Evolutionary conservation across 768 basidiomycete species (phyloP), one percentile per base, ranked within the genome.

Genomic region (Cantharellus cinnabarinus): DNA sequence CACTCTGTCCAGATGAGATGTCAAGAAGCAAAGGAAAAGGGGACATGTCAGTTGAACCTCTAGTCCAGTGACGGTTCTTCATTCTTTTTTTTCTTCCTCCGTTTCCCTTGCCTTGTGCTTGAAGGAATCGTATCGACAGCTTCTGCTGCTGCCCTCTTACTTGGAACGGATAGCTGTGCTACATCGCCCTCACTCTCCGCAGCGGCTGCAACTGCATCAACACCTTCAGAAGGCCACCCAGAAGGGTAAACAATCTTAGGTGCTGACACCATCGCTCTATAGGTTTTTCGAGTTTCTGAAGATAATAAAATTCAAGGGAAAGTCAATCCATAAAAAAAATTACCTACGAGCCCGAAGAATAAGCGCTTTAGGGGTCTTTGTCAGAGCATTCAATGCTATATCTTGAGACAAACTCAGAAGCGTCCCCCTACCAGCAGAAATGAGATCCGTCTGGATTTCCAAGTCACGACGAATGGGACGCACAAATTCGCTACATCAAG

Each of bases 221-320:
- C 20, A 29, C 20, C 20, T 29, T 29, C 20, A 29, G 20, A 29
- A 29, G 20, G 20, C 20, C 20, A 29, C 20, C 20, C 20, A 29
- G 20, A 29, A n/a, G 82, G 81, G 1, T 86, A 67, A 5, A 89
- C 74, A 5, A 87, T 67, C 53, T 67, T 77, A 0, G 87, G 85
- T 65, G 85, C 83, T 2, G 86, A 88, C 29, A 89, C 70, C 0
- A 89, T 76, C 0, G 87, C 83, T 3, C 86, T 78, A 64, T 85
- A 88, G 3, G 85, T 88, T 66, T 78, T 79, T 40, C 88, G 83
- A 0, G 86, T 85, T 71, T 85, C 88, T 89, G 29, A 50, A 29
- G 50, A 41, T 44, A 5, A 29, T 15, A 53, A 29, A 48, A 42
- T 7, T 20, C 4, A 55, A 34, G 41, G 14, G 15, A 14, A 58